phyloP scores from a whole-genome alignment of 139 green algal genomes.

The Chlamydomonas incerta region DNA sequence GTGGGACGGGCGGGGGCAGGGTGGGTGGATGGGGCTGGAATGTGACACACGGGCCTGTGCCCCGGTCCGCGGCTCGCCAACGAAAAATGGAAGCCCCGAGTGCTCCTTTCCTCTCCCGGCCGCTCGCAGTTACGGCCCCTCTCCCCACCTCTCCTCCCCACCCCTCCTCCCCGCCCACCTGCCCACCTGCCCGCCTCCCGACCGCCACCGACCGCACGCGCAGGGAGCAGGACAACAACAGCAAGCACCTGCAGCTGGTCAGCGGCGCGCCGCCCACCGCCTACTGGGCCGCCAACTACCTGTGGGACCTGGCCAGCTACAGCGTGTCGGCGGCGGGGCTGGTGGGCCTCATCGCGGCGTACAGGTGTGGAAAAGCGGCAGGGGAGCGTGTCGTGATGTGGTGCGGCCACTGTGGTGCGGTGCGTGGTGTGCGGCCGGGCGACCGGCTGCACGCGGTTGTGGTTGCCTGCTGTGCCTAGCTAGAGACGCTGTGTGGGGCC shows the following conservation, averaged over 20 bases:
- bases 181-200: neutral
- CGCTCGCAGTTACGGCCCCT: neutral
- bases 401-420: no score
- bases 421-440: no score
- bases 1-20: slow-evolving; percentile 17
- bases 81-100: no score
- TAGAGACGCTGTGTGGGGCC: no score
- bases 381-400: no score
- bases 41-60: no score
- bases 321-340: slow-evolving; percentile 56
- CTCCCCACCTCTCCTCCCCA: neutral
- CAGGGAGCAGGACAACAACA: slow-evolving; percentile 69
- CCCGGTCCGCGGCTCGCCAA: no score
- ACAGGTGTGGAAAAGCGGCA: neutral
- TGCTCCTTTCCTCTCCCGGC: no score
- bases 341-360: slow-evolving; percentile 48
- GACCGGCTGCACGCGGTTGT: no score
- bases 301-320: slow-evolving; percentile 68
- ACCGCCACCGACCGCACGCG: no score
- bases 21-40: no score
- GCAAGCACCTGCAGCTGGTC: slow-evolving; percentile 75
- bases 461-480: no score
- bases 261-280: slow-evolving; percentile 61
- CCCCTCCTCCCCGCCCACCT: neutral
- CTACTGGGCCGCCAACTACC: slow-evolving; percentile 75